phyloP scores from a whole-genome alignment of 2,329 filamentous ascomycete genomes.

The Emmonsiellopsis sp. region DNA sequence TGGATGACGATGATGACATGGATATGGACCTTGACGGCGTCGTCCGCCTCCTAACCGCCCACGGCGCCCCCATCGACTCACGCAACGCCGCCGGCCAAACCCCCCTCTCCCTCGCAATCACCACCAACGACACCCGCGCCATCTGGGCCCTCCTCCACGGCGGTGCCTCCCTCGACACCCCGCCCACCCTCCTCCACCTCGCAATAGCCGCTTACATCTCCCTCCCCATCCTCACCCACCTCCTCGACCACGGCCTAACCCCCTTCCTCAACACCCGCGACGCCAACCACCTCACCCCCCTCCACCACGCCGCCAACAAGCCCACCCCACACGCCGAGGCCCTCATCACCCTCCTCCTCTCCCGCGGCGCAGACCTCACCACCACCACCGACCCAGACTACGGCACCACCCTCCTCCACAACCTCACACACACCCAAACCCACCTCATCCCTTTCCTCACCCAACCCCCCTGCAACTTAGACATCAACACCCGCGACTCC shows the following conservation, averaged over 20 bases:
- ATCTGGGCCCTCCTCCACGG: background rate
- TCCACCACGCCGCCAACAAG: too few species aligned
- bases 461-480: background rate
- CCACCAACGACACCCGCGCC: background rate
- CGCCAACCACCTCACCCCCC: too few species aligned
- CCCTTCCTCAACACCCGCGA: too few species aligned
- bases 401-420: background rate
- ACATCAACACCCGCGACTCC: background rate
- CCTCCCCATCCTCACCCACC: background rate
- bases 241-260: background rate
- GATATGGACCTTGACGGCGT: background rate
- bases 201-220: background rate
- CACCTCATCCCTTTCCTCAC: background rate
- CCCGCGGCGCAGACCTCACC: too few species aligned
- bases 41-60: background rate
- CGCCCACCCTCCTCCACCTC: background rate
- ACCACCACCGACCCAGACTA: too few species aligned
- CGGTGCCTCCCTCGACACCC: too few species aligned
- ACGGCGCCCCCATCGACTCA: background rate
- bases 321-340: too few species aligned
- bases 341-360: too few species aligned
- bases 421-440: background rate
- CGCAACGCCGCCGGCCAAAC: background rate
- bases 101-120: background rate
- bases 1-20: background rate